Conservation (phyloP, 2,329 filamentous ascomycete species). For the Microdochium trichocladiopsis region DNA sequence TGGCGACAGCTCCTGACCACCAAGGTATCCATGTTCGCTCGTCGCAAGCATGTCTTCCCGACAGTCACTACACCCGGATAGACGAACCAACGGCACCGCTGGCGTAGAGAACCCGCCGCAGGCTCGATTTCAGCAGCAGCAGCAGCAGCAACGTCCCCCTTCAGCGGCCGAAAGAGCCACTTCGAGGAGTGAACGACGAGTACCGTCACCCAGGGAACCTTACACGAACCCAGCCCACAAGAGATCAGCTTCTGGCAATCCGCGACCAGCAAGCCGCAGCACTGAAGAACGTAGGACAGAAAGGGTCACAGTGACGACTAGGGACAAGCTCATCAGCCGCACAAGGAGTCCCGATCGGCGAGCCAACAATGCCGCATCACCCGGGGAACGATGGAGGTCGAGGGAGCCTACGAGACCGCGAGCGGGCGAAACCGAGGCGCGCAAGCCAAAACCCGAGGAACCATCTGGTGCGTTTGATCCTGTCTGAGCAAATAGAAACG, state of each 20-base stretch:
- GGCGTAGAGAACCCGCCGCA: constrained; percentile 11
- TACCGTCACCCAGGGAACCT: constrained; percentile 15
- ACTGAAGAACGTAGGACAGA: constrained; percentile 51
- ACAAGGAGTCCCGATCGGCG: constrained; percentile 50
- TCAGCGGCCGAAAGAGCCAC: constrained; percentile 17
- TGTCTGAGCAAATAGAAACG: not conserved
- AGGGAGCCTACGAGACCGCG: constrained; percentile 35
- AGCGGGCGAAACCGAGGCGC: constrained; percentile 34
- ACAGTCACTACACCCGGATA: constrained; percentile 28
- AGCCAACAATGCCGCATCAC: constrained; percentile 19
- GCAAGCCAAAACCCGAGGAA: constrained; percentile 37
- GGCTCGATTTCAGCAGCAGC: constrained; percentile 5
- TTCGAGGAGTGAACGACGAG: constrained; percentile 25
- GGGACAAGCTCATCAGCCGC: constrained; percentile 54
- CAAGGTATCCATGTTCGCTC: not conserved
- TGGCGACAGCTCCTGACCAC: not conserved
- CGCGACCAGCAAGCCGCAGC: constrained; percentile 39
- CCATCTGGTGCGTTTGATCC: constrained; percentile 35
- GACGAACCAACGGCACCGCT: constrained; percentile 33
- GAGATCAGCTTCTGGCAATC: constrained; percentile 49
- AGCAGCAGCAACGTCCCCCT: constrained; percentile 7
- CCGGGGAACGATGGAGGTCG: constrained; percentile 20
- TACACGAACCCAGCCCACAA: constrained; percentile 42
- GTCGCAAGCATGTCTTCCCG: constrained; percentile 22
- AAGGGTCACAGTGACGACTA: constrained; percentile 48